Base-by-base conservation (phyloP, 331 rosid genomes). In the Pyracantha coccinea region DNA sequence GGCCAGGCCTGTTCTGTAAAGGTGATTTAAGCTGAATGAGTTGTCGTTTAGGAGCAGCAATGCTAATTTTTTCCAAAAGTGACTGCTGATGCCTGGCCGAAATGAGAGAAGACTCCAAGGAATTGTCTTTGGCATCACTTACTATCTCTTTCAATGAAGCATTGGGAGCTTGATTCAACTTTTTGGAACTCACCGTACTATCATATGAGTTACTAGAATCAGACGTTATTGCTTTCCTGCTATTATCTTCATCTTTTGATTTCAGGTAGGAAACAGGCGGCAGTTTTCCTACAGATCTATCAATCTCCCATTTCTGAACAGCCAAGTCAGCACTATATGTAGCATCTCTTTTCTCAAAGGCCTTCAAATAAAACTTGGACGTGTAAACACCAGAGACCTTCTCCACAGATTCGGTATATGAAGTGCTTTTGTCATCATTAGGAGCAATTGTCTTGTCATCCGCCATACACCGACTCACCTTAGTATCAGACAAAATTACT, bases 21-120 rank as follows among this genome's bases (percentile, higher is more conserved):
- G 96, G 90, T 33, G 91, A 77, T 79, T 84, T 86, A 66, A 94
- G 99, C 79, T 90, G 97, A 84, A 94, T 94, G 27, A 94, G 90
- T 79, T 85, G 92, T 76, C 99, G 85, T 83, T 86, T 94, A 32
- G 89, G 80, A 81, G 77, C 83, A 70, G 82, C 75, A 73, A 83
- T 66, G 68, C 24, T 76, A 52, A 91, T 79, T 80, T 92, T 94
- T 81, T 83, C 77, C 73, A 85, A 68, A 65, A 66, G 68, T 83
- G 90, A 73, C 79, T 75, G 87, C 75, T 75, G 84, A 66, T 71
- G 78, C 80, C 83, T 85, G 60, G 70, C 81, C 67, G 96, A 82
- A 45, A 89, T 83, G 44, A 92, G 79, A 25, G 88, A 90, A 83
- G 84, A 73, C 78, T 90, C 92, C 59, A 92, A 78, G 5, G 81